Evolutionary conservation across 441 rosid species (phyloP).

Genomic region (Mallotus japonicus): DNA sequence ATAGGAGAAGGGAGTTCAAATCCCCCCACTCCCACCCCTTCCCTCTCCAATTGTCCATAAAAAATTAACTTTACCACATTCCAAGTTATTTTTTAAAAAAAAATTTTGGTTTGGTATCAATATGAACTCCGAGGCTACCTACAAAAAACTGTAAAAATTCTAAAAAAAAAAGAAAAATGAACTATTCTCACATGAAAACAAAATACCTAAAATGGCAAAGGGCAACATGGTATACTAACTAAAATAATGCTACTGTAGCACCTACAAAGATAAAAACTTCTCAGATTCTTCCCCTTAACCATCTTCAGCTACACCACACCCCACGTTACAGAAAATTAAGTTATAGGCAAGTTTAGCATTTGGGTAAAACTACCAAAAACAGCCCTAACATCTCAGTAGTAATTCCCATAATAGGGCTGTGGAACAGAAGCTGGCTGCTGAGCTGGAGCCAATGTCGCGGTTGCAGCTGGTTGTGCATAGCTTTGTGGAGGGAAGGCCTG

Average conservation of each 20-base stretch:
- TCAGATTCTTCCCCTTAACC: neutral
- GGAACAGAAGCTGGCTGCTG: slow-evolving; percentile 65
- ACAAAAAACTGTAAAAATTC: neutral
- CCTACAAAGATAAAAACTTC: slow-evolving; percentile 7
- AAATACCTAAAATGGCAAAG: neutral
- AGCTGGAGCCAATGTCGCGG: slow-evolving; percentile 51
- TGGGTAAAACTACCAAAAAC: neutral
- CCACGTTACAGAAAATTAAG: neutral
- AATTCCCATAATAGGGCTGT: slow-evolving; percentile 76
- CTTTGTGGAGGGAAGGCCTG: slow-evolving; percentile 73
- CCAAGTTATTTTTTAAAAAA: neutral
- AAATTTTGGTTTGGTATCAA: too few species aligned
- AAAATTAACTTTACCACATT: neutral
- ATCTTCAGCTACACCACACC: slow-evolving; percentile 6
- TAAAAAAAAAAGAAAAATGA: neutral
- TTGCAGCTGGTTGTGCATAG: slow-evolving; percentile 65
- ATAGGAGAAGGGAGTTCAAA: too few species aligned
- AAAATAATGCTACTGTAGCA: slow-evolving; percentile 10
- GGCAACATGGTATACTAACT: neutral
- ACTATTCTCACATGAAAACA: neutral
- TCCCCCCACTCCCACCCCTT: too few species aligned
- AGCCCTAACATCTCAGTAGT: slow-evolving; percentile 38
- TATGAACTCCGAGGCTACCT: neutral
- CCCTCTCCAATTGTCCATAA: too few species aligned
- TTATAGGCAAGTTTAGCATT: neutral